phyloP scores from a whole-genome alignment of 75 land plant species.

The Ceratopteris richardii region DNA sequence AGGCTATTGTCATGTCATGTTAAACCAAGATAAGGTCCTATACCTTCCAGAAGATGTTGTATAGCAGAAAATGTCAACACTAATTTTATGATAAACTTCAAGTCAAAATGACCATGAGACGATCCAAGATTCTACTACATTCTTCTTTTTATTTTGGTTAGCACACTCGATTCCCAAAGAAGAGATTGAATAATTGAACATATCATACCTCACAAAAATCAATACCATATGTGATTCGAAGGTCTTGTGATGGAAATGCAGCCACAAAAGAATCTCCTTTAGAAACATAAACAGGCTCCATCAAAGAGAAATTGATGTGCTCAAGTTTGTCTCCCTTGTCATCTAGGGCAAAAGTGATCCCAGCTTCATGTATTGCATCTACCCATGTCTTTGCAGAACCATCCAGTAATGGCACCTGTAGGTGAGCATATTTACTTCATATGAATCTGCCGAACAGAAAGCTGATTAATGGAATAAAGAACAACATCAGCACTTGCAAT shows the following conservation, averaged over 20 bases:
- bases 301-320: conserved; percentile 40
- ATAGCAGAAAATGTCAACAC: too few species aligned
- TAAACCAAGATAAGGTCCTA: too few species aligned
- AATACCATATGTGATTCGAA: conserved; percentile 62
- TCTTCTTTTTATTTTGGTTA: too few species aligned
- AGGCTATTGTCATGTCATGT: too few species aligned
- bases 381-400: conserved; percentile 90
- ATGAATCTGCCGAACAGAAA: neutral
- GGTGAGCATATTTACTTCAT: neutral
- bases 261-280: conserved; percentile 60
- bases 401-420: conserved; percentile 84
- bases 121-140: too few species aligned
- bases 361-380: conserved; percentile 64
- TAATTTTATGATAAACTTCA: too few species aligned
- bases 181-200: too few species aligned
- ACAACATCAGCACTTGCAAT: neutral
- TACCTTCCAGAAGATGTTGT: too few species aligned
- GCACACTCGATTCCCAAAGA: too few species aligned
- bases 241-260: conserved; percentile 56
- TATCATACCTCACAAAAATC: conserved; percentile 64
- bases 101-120: too few species aligned
- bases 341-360: conserved; percentile 44
- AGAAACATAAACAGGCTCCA: conserved; percentile 44
- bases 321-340: conserved; percentile 29
- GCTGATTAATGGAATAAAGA: too few species aligned